Evolutionary conservation across 1,284 basidiomycete genomes (phyloP).

Genomic region (Ceratobasidium sp.): DNA sequence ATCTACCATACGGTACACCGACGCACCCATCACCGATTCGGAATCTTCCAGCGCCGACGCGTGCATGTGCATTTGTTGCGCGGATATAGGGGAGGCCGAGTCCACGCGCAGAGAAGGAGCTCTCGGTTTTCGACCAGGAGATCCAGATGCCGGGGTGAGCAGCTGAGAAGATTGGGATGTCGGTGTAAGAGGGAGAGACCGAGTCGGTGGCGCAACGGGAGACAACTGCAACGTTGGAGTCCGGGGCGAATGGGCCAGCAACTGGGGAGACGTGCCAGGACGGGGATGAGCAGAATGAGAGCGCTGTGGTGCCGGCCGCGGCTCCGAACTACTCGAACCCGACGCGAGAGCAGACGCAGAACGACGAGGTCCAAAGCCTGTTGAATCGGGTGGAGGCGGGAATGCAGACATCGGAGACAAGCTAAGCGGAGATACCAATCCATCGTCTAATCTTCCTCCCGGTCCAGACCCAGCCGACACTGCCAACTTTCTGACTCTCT

Average conservation of each 20-base stretch:
- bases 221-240: too few species aligned
- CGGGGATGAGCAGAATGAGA: not conserved
- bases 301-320: not conserved
- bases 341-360: constrained; percentile 14
- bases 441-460: not conserved
- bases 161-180: not conserved
- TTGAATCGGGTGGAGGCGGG: constrained; percentile 17
- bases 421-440: not conserved
- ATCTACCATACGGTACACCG: not conserved
- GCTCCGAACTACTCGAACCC: not conserved
- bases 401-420: constrained; percentile 3
- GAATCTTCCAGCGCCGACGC: not conserved
- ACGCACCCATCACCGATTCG: not conserved
- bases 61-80: constrained; percentile 12
- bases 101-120: not conserved
- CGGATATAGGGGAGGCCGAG: too few species aligned
- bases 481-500: not conserved
- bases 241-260: not conserved
- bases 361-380: not conserved
- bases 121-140: not conserved
- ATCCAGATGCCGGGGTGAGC: not conserved
- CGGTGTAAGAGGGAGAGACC: not conserved
- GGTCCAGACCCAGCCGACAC: constrained; percentile 16
- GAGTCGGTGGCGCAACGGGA: not conserved
- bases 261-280: not conserved